Conservation (phyloP, 2,329 filamentous ascomycete genomes). For the Monascus ruber region DNA sequence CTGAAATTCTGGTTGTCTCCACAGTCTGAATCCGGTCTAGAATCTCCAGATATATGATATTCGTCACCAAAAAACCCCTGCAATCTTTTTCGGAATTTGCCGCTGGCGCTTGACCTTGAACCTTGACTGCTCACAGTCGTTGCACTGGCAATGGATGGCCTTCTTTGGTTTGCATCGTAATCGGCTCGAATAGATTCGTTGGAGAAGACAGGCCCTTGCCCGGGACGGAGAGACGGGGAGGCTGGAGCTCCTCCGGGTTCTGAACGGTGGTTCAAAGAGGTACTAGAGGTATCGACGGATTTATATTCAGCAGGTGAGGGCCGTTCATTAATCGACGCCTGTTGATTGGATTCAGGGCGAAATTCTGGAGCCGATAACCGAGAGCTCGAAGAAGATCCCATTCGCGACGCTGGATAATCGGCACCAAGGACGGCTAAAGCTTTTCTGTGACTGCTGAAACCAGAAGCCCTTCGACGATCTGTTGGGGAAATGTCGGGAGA, state of each 20-base stretch:
- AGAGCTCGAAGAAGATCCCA: conserved; percentile 10
- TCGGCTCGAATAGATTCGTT: conserved; percentile 52
- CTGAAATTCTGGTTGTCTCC: conserved; percentile 36
- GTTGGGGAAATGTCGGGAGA: conserved; percentile 28
- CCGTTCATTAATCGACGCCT: conserved; percentile 21
- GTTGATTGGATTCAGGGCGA: conserved; percentile 9
- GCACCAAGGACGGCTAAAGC: conserved; percentile 20
- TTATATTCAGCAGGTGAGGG: conserved; percentile 15
- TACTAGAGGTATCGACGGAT: conserved; percentile 19
- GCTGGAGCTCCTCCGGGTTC: conserved; percentile 44
- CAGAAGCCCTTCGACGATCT: conserved; percentile 22
- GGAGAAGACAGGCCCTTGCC: conserved; percentile 39
- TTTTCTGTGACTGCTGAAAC: conserved; percentile 24
- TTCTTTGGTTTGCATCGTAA: conserved; percentile 59
- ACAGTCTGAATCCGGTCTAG: conserved; percentile 56
- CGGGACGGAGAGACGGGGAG: conserved; percentile 57
- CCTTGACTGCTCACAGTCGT: conserved; percentile 78
- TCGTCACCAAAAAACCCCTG: conserved; percentile 92
- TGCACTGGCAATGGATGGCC: conserved; percentile 80
- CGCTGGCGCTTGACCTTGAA: conserved; percentile 61
- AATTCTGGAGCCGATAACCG: conserved; percentile 12
- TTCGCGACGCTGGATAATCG: conserved; percentile 14
- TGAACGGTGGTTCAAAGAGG: conserved; percentile 28
- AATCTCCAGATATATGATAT: conserved; percentile 52
- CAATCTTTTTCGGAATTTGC: conserved; percentile 65